Evolutionary conservation across 352 stramenopile genomes (phyloP).

Genomic region (Phytopythium boreale): DNA sequence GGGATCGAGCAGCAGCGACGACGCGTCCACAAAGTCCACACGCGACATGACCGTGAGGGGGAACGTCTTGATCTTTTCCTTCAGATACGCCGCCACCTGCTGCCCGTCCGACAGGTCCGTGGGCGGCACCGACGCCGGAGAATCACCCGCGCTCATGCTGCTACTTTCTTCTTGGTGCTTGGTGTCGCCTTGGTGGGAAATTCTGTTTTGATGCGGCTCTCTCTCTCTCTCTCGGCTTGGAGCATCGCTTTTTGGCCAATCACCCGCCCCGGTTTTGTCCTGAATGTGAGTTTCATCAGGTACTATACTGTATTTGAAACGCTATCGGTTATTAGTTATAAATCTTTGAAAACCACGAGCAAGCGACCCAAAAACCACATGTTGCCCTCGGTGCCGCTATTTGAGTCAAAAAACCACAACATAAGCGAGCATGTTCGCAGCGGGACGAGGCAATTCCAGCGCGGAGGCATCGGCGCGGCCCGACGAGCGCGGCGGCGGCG

Average conservation of each 20-base stretch:
- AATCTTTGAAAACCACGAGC: too few species aligned
- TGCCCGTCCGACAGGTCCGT: slow-evolving; percentile 47
- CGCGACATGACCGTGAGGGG: slow-evolving; percentile 55
- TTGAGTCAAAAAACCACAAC: neutral
- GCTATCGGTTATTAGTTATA: too few species aligned
- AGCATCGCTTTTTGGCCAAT: slow-evolving; percentile 14
- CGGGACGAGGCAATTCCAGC: slow-evolving; percentile 3
- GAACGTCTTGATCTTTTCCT: slow-evolving; percentile 65
- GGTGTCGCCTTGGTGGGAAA: neutral
- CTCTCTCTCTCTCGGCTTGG: too few species aligned
- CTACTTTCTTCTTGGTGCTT: neutral
- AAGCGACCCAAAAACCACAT: too few species aligned
- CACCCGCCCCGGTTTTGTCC: neutral
- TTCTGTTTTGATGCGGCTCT: too few species aligned
- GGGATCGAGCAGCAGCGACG: slow-evolving; percentile 66
- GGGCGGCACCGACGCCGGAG: slow-evolving; percentile 8
- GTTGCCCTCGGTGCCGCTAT: neutral
- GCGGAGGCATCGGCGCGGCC: neutral
- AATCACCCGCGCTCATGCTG: slow-evolving; percentile 16
- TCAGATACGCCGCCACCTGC: slow-evolving; percentile 57
- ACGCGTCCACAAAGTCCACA: slow-evolving; percentile 68
- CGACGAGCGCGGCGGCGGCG: slow-evolving; percentile 3
- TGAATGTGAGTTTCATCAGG: slow-evolving; percentile 3
- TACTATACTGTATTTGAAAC: too few species aligned
- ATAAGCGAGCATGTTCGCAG: slow-evolving; percentile 20